These are phyloP conservation scores for Paulownia fortunei DNA, from an alignment of 257 asterid genomes.

Conservation along the genomic window DNA sequence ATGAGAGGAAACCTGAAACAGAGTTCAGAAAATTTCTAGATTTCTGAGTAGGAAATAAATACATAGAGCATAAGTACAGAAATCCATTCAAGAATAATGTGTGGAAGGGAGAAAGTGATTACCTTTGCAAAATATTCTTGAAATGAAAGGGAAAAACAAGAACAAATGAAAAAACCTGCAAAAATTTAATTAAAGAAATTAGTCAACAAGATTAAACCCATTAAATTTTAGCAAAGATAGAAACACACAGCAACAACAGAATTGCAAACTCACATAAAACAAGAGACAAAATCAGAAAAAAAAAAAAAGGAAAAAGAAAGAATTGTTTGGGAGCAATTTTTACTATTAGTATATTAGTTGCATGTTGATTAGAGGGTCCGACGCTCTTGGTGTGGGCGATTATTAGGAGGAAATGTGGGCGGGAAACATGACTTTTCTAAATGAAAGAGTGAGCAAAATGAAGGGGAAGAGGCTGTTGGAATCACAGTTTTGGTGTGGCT, in stretches of 20 bases:
- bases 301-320: not conserved
- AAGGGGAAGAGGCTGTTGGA: not conserved
- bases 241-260: not conserved
- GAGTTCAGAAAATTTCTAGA: not conserved
- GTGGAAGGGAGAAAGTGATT: not conserved
- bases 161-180: slow-evolving; percentile 9
- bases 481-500: slow-evolving; percentile 26
- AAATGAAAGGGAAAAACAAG: not conserved
- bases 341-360: slow-evolving; percentile 2
- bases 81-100: not conserved
- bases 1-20: not conserved
- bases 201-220: not conserved
- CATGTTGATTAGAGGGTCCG: not conserved
- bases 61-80: not conserved
- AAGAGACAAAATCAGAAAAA: not conserved
- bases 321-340: not conserved
- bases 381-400: slow-evolving; percentile 26
- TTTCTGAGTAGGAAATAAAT: not conserved
- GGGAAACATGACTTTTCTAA: not conserved
- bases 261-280: not conserved
- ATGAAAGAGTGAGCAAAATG: not conserved
- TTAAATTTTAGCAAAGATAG: not conserved
- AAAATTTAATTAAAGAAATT: not conserved
- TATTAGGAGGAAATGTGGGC: slow-evolving; percentile 15
- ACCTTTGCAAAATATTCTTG: slow-evolving; percentile 12